Percentiles rank a stretch among this genome's conserved stretches.
These are phyloP conservation scores for Solanum piurae DNA, from an alignment of 257 asterid genomes.

Conservation along the genomic window DNA sequence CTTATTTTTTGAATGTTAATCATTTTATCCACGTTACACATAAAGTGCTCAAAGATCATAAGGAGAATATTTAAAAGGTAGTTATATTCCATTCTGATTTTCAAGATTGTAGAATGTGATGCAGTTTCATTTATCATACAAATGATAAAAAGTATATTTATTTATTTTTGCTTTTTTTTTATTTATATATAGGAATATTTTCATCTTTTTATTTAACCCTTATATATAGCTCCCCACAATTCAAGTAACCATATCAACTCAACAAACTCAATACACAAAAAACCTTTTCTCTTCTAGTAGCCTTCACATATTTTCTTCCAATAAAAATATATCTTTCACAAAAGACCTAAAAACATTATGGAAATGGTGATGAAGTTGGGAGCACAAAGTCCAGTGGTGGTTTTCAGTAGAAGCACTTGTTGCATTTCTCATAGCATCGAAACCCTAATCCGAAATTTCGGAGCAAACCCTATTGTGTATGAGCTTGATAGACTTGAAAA, in stretches of 20 bases:
- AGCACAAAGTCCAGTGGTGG: neutral
- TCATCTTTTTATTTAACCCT: neutral
- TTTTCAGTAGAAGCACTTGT: neutral
- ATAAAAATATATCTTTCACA: neutral
- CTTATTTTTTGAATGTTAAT: neutral
- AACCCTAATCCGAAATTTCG: neutral
- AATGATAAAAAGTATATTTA: neutral
- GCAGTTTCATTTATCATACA: neutral
- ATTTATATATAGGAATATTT: neutral
- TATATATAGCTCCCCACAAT: neutral
- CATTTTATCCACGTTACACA: neutral
- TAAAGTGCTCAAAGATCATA: neutral
- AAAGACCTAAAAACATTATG: neutral
- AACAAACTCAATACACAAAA: neutral
- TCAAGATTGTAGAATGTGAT: neutral
- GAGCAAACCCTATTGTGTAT: neutral
- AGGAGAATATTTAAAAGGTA: neutral
- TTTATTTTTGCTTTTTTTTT: neutral
- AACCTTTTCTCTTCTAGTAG: neutral
- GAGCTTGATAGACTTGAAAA: neutral
- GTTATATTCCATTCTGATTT: neutral
- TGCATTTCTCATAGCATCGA: neutral
- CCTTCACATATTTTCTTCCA: neutral
- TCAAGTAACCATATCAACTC: neutral
- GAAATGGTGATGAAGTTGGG: neutral